Evolutionary conservation across 2,329 filamentous ascomycete species (phyloP).

Genomic region (Xylariomycetidae sp.): DNA sequence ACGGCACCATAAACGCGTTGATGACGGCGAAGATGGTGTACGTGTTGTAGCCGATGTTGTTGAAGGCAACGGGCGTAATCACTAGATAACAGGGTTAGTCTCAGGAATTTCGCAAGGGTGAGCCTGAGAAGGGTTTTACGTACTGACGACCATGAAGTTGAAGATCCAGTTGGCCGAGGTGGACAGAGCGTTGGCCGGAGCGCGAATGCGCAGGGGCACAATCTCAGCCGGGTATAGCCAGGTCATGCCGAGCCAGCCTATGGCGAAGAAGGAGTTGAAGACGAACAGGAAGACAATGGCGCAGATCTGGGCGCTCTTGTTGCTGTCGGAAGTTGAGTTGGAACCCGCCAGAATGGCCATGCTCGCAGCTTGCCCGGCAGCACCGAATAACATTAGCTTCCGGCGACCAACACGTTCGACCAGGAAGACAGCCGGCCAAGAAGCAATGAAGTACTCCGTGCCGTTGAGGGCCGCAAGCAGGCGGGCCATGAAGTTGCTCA

Average conservation of each 20-base stretch:
- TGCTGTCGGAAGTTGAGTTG: conserved; percentile 25
- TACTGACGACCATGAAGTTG: conserved; percentile 55
- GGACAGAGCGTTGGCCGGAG: conserved; percentile 51
- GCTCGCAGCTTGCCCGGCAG: conserved; percentile 54
- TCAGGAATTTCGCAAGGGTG: neutral
- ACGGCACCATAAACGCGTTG: conserved; percentile 54
- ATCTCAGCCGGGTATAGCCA: conserved; percentile 58
- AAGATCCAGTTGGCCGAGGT: conserved; percentile 53
- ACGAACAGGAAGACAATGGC: conserved; percentile 39
- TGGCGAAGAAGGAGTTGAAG: conserved; percentile 47
- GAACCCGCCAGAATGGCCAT: conserved; percentile 57
- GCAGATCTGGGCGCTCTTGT: conserved; percentile 20
- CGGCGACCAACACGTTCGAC: conserved; percentile 63
- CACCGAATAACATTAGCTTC: conserved; percentile 66
- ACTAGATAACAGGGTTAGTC: conserved; percentile 19
- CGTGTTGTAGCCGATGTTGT: conserved; percentile 52
- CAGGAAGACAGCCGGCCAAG: conserved; percentile 54
- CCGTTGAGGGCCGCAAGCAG: conserved; percentile 50
- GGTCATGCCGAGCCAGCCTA: conserved; percentile 48
- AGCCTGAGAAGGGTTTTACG: conserved; percentile 2
- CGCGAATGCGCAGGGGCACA: conserved; percentile 43
- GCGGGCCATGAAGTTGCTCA: conserved; percentile 48
- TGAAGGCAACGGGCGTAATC: conserved; percentile 54
- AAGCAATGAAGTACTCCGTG: conserved; percentile 45
- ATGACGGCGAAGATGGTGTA: conserved; percentile 63